Evolutionary conservation across 1,139 yeast genomes (phyloP).

Genomic region (Candida gigantensis): DNA sequence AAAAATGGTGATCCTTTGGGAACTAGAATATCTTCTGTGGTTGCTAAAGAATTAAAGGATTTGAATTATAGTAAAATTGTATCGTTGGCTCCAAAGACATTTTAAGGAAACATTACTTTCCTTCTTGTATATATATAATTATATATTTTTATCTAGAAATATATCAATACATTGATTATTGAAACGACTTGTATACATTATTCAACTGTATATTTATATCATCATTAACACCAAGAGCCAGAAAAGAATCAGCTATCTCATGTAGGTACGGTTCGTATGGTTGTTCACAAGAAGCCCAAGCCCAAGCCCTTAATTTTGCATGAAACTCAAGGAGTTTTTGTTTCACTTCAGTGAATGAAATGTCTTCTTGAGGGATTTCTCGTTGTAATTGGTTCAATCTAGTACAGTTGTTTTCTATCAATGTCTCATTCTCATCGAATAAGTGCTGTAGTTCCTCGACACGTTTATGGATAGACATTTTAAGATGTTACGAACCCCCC

Average conservation of each 20-base stretch:
- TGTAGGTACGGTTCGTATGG: slow-evolving; percentile 6
- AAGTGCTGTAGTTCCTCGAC: slow-evolving; percentile 16
- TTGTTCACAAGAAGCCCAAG: background rate
- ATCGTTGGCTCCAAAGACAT: slow-evolving; percentile 86
- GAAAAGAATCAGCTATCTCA: slow-evolving; percentile 7
- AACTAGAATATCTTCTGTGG: slow-evolving; percentile 88
- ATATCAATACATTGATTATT: no score
- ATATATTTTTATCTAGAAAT: no score
- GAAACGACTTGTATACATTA: slow-evolving; percentile 9
- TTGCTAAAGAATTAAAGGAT: slow-evolving; percentile 87
- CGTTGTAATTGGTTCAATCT: slow-evolving; percentile 10
- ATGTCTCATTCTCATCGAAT: slow-evolving; percentile 14
- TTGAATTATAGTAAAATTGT: slow-evolving; percentile 85
- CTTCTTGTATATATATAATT: slow-evolving; percentile 6
- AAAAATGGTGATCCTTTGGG: slow-evolving; percentile 94
- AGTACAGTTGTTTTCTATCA: slow-evolving; percentile 12
- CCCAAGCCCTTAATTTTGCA: background rate
- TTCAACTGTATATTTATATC: slow-evolving; percentile 7
- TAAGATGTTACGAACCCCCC: background rate
- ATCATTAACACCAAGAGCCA: slow-evolving; percentile 4
- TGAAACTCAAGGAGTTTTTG: slow-evolving; percentile 1
- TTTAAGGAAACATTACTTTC: slow-evolving; percentile 41
- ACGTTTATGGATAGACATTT: slow-evolving; percentile 2
- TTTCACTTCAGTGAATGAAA: slow-evolving; percentile 1
- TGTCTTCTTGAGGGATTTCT: background rate